Percentiles rank a stretch among this genome's conserved stretches.
These are phyloP conservation scores for Linum lewisii DNA, from an alignment of 345 rosid genomes.

Conservation along the genomic window DNA sequence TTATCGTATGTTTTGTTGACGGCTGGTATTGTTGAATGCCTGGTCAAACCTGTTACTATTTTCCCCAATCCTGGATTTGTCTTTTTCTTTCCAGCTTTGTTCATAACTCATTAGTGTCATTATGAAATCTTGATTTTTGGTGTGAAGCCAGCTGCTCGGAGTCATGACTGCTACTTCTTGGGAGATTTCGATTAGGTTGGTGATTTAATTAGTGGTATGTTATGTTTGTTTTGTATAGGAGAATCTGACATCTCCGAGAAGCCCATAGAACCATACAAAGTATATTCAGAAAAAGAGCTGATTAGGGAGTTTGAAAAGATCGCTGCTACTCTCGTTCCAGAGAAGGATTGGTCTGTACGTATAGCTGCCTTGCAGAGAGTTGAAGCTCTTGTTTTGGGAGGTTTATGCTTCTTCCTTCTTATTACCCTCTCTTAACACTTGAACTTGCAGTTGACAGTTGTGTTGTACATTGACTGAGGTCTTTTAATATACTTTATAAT, in stretches of 20 bases:
- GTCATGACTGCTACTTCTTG: not conserved
- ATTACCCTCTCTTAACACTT: not conserved
- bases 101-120: not conserved
- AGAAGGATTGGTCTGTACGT: conserved; percentile 97
- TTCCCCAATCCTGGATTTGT: not conserved
- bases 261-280: conserved; percentile 70
- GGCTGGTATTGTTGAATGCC: not conserved
- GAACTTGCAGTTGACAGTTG: not conserved
- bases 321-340: conserved; percentile 78
- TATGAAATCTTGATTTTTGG: not conserved
- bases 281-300: conserved; percentile 94
- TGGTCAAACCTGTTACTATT: not conserved
- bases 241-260: conserved; percentile 72
- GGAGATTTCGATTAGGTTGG: not conserved
- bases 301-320: conserved; percentile 89
- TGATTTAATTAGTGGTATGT: not conserved
- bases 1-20: not conserved
- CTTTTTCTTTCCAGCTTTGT: not conserved
- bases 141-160: not conserved
- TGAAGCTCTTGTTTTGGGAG: conserved; percentile 96
- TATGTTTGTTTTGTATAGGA: conserved; percentile 31
- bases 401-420: conserved; percentile 24
- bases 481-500: too few relatives aligned
- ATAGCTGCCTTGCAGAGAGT: conserved; percentile 97
- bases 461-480: not conserved